Base-by-base conservation (phyloP, 495 filamentous ascomycete species). In the Bryoglossum gracile region DNA sequence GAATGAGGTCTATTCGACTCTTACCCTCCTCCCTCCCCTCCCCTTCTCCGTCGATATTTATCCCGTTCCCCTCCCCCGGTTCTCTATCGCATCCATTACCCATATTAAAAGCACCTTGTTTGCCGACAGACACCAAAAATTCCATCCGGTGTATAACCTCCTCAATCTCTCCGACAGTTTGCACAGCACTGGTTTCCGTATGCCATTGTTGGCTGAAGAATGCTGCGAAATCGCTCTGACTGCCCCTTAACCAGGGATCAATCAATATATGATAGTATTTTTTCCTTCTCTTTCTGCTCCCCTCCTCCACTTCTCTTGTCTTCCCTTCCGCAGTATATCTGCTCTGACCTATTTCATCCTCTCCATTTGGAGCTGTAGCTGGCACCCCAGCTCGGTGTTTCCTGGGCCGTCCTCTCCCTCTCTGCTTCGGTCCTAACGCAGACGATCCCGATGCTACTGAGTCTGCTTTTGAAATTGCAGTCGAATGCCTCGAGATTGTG, bases 171-270 rank as follows among this genome's bases (percentile, higher is more conserved):
- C 46, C 51, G 24, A 70, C 65, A 3, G 57, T 66, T 56, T 64
- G 60, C n/a, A 76, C 65, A 13, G 59, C 64, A 43, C 72, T 74
- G 43, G 65, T 48, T 5, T 54, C 64, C 5, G 64, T 60, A 54
- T 80, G 77, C 67, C 67, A 77, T 61, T 80, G 76, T 43, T 68
- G 66, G n/a, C 64, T 70, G 55, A 80, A 79, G 68, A 70, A 79
- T 8, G 56, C 52, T 8, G 70, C 72, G 2, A 77, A 68, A 58
- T 81, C 77, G 34, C 53, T 65, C 58, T 79, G 76, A 1, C 63
- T 54, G 9, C 77, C 74, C 14, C 53, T 28, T 2, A 79, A 57
- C 77, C 77, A 79, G 0, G 77, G 77, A 52, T 81, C 77, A 38
- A 81, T 66, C 3, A 80, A 50, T 46, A 80, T 68, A 57, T 77